Evolutionary conservation across 148 eudicot species (phyloP).

Genomic region (Polygonum maritimum): DNA sequence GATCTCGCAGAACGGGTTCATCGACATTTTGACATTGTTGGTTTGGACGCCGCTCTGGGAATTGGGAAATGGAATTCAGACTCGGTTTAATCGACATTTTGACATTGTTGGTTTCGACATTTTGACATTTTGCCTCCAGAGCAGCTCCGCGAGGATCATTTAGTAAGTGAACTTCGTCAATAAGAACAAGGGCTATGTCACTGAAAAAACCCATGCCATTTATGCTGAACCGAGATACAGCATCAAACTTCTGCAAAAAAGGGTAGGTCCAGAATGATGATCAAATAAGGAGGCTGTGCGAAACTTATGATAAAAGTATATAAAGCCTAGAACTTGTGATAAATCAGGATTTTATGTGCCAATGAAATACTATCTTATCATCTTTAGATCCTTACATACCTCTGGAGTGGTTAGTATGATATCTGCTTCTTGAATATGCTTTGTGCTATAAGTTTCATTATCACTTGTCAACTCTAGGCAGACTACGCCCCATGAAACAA

Average conservation of each 20-base stretch:
- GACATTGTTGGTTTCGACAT: not conserved
- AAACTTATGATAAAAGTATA: not conserved
- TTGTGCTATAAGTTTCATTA: conserved; percentile 60
- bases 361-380: not conserved
- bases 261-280: conserved; percentile 10
- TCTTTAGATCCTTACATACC: conserved; percentile 27
- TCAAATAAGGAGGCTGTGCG: not conserved
- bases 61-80: not conserved
- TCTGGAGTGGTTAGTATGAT: conserved; percentile 92
- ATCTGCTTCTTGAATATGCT: conserved; percentile 84
- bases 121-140: conserved; percentile 52
- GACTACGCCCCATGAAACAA: conserved; percentile 59
- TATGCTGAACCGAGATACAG: conserved; percentile 84
- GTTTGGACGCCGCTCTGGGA: conserved; percentile 80
- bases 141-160: conserved; percentile 99
- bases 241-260: conserved; percentile 81
- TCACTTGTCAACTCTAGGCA: conserved; percentile 97
- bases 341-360: not conserved
- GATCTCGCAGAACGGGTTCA: conserved; percentile 98
- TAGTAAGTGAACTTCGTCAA: conserved; percentile 95
- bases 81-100: not conserved
- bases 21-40: conserved; percentile 88
- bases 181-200: conserved; percentile 85
- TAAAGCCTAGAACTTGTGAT: not conserved
- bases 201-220: conserved; percentile 95